Evolutionary conservation across 768 basidiomycete genomes (phyloP).

Genomic region (Clathrus columnatus): DNA sequence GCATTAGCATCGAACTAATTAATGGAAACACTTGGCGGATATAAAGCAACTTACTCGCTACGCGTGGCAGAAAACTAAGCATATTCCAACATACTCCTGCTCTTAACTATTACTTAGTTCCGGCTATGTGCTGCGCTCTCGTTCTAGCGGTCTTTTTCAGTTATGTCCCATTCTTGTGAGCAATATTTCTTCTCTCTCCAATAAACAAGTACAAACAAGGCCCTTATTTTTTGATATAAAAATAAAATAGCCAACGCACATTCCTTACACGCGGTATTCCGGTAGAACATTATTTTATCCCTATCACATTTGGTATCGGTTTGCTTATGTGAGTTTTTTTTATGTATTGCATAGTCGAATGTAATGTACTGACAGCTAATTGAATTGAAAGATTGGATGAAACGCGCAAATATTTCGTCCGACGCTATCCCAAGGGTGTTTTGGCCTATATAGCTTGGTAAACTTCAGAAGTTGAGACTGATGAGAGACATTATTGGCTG

Average conservation of each 20-base stretch:
- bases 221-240: background rate
- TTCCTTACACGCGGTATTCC: conserved; percentile 42
- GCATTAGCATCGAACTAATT: background rate
- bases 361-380: background rate
- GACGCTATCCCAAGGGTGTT: conserved; percentile 4
- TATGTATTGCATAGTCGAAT: background rate
- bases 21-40: background rate
- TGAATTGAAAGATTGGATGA: conserved; percentile 6
- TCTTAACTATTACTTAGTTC: conserved; percentile 37
- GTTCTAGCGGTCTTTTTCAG: conserved; percentile 35
- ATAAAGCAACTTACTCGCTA: conserved; percentile 38
- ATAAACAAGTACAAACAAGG: background rate
- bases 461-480: no score
- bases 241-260: conserved; percentile 37
- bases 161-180: conserved; percentile 19
- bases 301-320: conserved; percentile 33
- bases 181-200: conserved; percentile 22
- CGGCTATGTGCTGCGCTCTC: conserved; percentile 36
- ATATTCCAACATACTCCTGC: conserved; percentile 48
- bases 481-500: no score
- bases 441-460: conserved; percentile 8
- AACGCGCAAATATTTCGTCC: conserved; percentile 9
- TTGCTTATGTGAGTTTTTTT: conserved; percentile 16
- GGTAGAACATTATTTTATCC: conserved; percentile 42
- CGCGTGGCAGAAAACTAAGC: conserved; percentile 44